Evolutionary conservation across 495 filamentous ascomycete species (phyloP).

Genomic region (Tuber aestivum): DNA sequence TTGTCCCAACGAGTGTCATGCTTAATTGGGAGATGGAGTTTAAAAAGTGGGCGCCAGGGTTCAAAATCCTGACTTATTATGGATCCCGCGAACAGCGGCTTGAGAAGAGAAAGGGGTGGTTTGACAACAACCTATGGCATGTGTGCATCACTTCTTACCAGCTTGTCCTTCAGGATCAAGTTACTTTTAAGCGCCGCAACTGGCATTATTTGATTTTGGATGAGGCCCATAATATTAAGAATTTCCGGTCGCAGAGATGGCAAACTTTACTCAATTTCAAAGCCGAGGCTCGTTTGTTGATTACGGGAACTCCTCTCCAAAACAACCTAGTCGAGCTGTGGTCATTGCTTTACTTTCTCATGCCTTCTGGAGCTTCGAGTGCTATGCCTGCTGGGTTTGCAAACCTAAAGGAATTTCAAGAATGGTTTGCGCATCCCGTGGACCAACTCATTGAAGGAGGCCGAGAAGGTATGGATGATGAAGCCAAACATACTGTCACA

Average conservation of each 20-base stretch:
- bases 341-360: constrained; percentile 94
- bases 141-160: constrained; percentile 97
- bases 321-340: constrained; percentile 96
- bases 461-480: constrained; percentile 84
- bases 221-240: constrained; percentile 99
- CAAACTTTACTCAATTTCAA: constrained; percentile 88
- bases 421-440: constrained; percentile 86
- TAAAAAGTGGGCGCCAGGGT: constrained; percentile 97
- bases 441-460: constrained; percentile 95
- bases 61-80: constrained; percentile 97
- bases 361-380: constrained; percentile 70
- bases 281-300: constrained; percentile 74
- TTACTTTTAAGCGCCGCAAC: constrained; percentile 81
- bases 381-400: constrained; percentile 78
- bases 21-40: constrained; percentile 99
- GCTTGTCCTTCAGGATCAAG: constrained; percentile 84
- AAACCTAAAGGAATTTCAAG: constrained; percentile 82
- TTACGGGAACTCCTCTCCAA: constrained; percentile 94
- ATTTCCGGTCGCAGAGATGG: constrained; percentile 96
- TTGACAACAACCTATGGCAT: constrained; percentile 84
- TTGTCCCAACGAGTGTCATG: constrained; percentile 97
- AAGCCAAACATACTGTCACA: constrained; percentile 76
- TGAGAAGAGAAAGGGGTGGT: constrained; percentile 85
- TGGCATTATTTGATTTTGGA: constrained; percentile 99
- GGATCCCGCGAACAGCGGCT: constrained; percentile 87